These are phyloP conservation scores for Buxus sempervirens DNA, from an alignment of 164 flowering plant species.

Conservation along the genomic window DNA sequence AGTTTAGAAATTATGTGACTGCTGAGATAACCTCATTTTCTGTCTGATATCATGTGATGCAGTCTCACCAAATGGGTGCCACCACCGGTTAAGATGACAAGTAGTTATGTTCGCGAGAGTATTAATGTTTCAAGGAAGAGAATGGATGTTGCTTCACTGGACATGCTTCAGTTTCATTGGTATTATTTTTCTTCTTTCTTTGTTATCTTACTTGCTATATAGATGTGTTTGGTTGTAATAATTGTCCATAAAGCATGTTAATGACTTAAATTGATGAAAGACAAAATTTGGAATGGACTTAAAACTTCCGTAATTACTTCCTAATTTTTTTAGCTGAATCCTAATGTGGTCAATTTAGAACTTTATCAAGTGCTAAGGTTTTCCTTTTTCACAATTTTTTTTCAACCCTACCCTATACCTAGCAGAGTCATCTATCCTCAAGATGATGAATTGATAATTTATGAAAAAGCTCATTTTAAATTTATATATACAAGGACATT, in stretches of 20 bases:
- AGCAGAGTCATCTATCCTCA: no score
- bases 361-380: no score
- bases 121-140: conserved; percentile 83
- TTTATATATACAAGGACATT: not conserved
- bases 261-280: not conserved
- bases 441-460: no score
- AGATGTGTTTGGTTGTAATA: not conserved
- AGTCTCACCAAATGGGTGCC: conserved; percentile 99
- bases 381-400: no score
- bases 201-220: conserved; percentile 2
- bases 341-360: not conserved
- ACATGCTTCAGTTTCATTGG: conserved; percentile 99
- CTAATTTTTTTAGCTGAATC: not conserved
- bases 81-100: conserved; percentile 93
- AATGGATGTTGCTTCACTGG: conserved; percentile 91
- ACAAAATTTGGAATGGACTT: not conserved
- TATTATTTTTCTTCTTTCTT: conserved; percentile 19
- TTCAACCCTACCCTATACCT: no score
- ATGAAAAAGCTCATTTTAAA: not conserved
- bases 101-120: conserved; percentile 62
- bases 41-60: conserved; percentile 23
- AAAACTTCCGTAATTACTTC: not conserved
- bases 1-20: no score
- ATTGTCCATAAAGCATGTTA: not conserved
- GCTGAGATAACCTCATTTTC: not conserved